phyloP scores from a whole-genome alignment of 2,329 filamentous ascomycete genomes.

The Monilinia vaccinii-corymbosi region DNA sequence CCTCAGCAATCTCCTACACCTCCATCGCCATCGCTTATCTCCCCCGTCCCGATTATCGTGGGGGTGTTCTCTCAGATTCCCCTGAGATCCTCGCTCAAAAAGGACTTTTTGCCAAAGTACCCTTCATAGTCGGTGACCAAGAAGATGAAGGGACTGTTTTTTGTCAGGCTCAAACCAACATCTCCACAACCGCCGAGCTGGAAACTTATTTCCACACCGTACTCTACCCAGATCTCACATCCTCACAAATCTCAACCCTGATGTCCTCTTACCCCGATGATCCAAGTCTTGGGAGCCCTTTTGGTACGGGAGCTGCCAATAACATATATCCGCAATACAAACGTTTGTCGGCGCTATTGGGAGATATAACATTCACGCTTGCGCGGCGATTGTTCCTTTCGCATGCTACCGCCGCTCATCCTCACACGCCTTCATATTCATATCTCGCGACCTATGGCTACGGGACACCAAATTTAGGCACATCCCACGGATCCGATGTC shows the following conservation, averaged over 20 bases:
- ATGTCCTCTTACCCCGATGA: conserved; percentile 46
- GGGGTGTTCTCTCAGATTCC: conserved; percentile 49
- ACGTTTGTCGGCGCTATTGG: conserved; percentile 62
- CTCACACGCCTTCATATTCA: conserved; percentile 57
- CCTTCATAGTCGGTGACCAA: conserved; percentile 62
- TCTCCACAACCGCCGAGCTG: conserved; percentile 50
- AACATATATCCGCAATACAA: conserved; percentile 69
- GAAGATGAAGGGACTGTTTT: conserved; percentile 76
- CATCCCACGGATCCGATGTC: conserved; percentile 63
- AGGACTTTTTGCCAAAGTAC: conserved; percentile 49
- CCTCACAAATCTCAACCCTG: not conserved
- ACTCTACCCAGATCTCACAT: conserved; percentile 48
- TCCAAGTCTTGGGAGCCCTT: conserved; percentile 51
- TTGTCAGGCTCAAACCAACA: conserved; percentile 55
- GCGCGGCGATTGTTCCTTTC: conserved; percentile 56
- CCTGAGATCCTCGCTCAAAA: conserved; percentile 47
- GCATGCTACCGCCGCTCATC: conserved; percentile 36
- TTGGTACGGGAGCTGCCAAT: conserved; percentile 58
- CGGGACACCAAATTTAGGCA: conserved; percentile 62
- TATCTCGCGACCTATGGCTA: conserved; percentile 66
- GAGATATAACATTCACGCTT: conserved; percentile 68
- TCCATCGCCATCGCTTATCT: conserved; percentile 66
- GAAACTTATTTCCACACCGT: conserved; percentile 49
- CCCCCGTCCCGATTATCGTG: conserved; percentile 55
- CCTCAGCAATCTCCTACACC: conserved; percentile 55